Base-by-base conservation (phyloP, 2,329 filamentous ascomycete species). In the Cladosporium sphaerospermum region DNA sequence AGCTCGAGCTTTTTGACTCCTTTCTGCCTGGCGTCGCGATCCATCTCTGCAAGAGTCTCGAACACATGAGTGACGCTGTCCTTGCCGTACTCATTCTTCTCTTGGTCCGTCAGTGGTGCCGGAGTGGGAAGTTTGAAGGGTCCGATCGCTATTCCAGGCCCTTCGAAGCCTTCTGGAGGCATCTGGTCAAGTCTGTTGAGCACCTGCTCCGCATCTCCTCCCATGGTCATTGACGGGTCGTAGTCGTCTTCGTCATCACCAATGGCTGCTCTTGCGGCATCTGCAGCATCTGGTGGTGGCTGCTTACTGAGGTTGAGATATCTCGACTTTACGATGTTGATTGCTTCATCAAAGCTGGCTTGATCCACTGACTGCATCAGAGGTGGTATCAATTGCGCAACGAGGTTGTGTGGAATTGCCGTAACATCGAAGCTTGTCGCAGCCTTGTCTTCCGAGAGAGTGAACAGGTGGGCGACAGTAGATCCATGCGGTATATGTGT, bases 181-280 rank as follows among this genome's bases (percentile, higher is more conserved):
- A 84, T 77, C 56, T 81, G 81, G 64, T 92, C 88, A 11, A 89
- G 76, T 65, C 88, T 88, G 69, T 92, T 88, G 45, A 86, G 71
- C 32, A 89, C 84, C 64, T 92, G 87, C 63, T 90, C 86, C 1
- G 82, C 82, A 59, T 89, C 84, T 67, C 95, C 89, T 34, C 83
- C 82, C 8, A 86, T 80, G 55, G 85, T 83, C 61, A 89, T 90
- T 64, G 95, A 88, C 0, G 92, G 91, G 63, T 96, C 92, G 64
- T 96, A 96, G 62, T 96, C 89, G 59, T 95, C 89, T 16, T 96
- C 91, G 40, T 95, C 90, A 6, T 86, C 56, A 13, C 61, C 59
- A 18, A 60, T 57, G 45, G 66, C 61, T 59, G 68, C 59, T 59
- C 61, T 52, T 56, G 69, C 59, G 61, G 69, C 55, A 56, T 59